These are phyloP conservation scores for Vishniacozyma victoriae DNA, from an alignment of 768 basidiomycete species.

Conservation along the genomic window DNA sequence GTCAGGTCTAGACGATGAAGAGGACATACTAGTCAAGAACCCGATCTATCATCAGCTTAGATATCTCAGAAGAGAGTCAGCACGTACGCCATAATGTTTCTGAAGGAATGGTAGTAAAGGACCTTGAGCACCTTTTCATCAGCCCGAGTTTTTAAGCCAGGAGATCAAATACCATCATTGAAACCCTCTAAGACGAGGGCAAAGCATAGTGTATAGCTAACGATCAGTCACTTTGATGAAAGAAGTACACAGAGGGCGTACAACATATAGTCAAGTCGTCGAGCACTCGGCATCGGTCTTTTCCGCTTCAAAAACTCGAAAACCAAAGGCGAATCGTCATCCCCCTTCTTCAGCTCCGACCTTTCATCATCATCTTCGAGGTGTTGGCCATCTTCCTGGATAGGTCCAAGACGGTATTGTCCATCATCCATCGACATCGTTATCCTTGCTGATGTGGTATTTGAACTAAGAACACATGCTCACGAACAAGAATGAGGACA, in stretches of 20 bases:
- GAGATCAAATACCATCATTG: no score
- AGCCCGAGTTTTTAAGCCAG: no score
- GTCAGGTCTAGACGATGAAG: not conserved
- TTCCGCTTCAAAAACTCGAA: not conserved
- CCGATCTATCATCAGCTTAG: not conserved
- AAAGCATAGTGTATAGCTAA: not conserved
- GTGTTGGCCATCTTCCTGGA: no score
- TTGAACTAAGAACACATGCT: no score
- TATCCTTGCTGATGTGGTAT: no score
- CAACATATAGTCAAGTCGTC: not conserved
- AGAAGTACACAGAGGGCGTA: not conserved
- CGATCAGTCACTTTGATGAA: not conserved
- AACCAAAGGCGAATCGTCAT: no score
- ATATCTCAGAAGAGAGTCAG: not conserved
- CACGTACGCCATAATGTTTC: not conserved
- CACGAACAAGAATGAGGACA: no score
- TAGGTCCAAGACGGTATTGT: no score
- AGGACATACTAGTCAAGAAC: not conserved
- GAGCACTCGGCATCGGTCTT: not conserved
- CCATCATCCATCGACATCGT: no score
- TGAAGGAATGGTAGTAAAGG: not conserved
- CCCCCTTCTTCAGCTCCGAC: no score
- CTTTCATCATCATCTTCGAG: no score
- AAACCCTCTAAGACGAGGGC: not conserved
- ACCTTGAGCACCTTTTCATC: not conserved